A percentile compares a stretch with the other conserved stretches of the same genome.
Evolutionary conservation across 2,329 filamentous ascomycete species (phyloP).

Genomic region (Pseudogymnoascus sp.): DNA sequence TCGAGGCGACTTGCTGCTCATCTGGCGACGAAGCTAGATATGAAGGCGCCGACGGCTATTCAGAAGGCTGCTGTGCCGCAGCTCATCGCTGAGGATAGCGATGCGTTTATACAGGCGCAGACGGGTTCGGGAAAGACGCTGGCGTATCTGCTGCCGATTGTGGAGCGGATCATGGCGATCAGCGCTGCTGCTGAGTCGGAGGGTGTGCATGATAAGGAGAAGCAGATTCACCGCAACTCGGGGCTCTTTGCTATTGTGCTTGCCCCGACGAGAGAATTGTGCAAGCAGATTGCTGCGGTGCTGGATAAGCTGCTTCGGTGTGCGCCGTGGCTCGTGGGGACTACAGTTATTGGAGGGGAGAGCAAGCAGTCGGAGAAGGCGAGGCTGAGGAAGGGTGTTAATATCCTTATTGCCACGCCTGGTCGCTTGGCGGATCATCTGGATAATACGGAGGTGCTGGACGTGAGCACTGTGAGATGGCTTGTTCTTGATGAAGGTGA

Average conservation of each 20-base stretch:
- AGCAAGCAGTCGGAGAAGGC: constrained; percentile 79
- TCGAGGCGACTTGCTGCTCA: constrained; percentile 74
- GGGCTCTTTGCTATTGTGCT: constrained; percentile 92
- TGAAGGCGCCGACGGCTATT: constrained; percentile 89
- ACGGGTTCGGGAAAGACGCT: constrained; percentile 97
- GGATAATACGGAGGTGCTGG: constrained; percentile 81
- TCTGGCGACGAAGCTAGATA: constrained; percentile 71
- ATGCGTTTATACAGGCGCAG: constrained; percentile 94
- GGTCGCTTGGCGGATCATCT: constrained; percentile 87
- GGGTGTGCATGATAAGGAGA: constrained; percentile 35
- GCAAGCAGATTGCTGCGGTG: constrained; percentile 85
- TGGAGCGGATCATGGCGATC: constrained; percentile 77
- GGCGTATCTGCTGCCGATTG: constrained; percentile 86
- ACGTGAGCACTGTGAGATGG: constrained; percentile 86
- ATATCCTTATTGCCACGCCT: constrained; percentile 91
- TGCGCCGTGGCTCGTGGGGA: constrained; percentile 88
- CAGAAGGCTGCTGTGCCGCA: constrained; percentile 83
- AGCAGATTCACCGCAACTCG: constrained; percentile 68
- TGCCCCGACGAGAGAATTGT: constrained; percentile 86
- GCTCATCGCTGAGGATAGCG: constrained; percentile 68
- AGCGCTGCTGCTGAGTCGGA: constrained; percentile 47
- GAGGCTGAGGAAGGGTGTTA: constrained; percentile 85
- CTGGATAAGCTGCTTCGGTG: constrained; percentile 79
- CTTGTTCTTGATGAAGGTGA: constrained; percentile 93
- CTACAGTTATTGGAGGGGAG: constrained; percentile 65